Conservation (phyloP, 345 rosid species). For the Syzygium aromaticum region DNA sequence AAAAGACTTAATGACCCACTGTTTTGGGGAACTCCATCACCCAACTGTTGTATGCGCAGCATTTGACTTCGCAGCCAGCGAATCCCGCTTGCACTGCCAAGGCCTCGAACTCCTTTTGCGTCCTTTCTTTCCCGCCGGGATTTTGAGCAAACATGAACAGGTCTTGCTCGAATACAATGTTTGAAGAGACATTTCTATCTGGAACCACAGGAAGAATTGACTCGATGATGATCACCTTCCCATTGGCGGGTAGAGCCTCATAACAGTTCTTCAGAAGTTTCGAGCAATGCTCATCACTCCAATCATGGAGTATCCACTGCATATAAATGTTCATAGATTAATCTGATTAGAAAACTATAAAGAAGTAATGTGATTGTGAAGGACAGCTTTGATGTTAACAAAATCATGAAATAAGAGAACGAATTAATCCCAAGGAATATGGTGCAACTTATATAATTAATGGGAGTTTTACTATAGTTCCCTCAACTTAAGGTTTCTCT, state of each 20-base stretch:
- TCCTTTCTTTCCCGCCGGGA: conserved; percentile 40
- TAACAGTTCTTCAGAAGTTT: conserved; percentile 38
- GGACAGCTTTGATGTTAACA: background rate
- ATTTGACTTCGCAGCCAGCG: conserved; percentile 8
- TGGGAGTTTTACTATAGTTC: background rate
- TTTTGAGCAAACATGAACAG: conserved; percentile 37
- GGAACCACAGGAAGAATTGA: conserved; percentile 24
- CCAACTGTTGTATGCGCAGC: conserved; percentile 9
- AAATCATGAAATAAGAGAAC: background rate
- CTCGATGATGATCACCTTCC: conserved; percentile 37
- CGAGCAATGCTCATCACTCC: conserved; percentile 35
- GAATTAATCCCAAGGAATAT: background rate
- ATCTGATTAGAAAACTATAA: background rate
- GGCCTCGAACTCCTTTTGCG: conserved; percentile 26
- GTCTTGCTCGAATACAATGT: conserved; percentile 28
- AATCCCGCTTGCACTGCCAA: conserved; percentile 34
- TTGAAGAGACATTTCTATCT: conserved; percentile 12
- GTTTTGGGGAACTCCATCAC: conserved; percentile 22
- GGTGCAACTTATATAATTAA: background rate
- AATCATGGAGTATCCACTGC: conserved; percentile 35
- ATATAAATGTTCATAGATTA: background rate
- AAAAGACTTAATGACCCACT: background rate
- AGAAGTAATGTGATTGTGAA: background rate
- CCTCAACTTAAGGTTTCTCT: background rate
- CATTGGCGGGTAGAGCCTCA: conserved; percentile 25